Evolutionary conservation across 2,329 filamentous ascomycete species (phyloP).

Genomic region (Claviceps sorghi): DNA sequence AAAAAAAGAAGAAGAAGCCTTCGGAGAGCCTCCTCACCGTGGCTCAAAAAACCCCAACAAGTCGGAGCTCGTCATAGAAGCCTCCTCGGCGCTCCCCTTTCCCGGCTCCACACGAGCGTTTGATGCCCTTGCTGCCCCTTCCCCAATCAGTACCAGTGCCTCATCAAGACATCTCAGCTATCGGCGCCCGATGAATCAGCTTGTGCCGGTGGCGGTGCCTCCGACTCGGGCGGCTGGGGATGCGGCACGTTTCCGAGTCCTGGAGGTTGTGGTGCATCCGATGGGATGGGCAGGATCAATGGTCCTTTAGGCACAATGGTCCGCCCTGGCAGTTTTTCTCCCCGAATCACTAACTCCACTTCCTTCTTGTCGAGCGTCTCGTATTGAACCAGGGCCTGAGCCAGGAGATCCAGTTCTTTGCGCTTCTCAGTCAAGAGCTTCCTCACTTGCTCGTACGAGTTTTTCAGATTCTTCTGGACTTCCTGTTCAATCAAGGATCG

Average conservation of each 20-base stretch:
- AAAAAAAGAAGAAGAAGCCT: too few species aligned
- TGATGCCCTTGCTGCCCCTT: too few species aligned
- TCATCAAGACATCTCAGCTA: conserved; percentile 8
- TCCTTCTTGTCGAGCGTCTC: conserved; percentile 83
- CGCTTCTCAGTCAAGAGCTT: conserved; percentile 60
- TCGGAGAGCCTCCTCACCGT: too few species aligned
- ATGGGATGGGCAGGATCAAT: conserved; percentile 23
- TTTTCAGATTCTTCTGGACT: conserved; percentile 71
- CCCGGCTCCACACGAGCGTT: background rate
- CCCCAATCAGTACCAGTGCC: background rate
- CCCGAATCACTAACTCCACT: conserved; percentile 77
- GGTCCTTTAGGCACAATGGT: conserved; percentile 39
- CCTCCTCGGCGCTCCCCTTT: background rate
- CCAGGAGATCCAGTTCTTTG: conserved; percentile 74
- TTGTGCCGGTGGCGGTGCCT: conserved; percentile 19
- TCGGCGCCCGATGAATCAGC: conserved; percentile 14
- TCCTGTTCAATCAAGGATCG: conserved; percentile 77
- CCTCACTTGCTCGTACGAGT: conserved; percentile 60
- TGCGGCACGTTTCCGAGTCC: conserved; percentile 21
- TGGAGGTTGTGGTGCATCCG: conserved; percentile 19
- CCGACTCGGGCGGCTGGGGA: conserved; percentile 17
- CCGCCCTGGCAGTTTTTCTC: conserved; percentile 64
- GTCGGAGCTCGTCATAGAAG: background rate
- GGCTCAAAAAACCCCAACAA: too few species aligned
- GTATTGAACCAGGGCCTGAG: conserved; percentile 82